Evolutionary conservation across 768 basidiomycete species (phyloP).

Genomic region (Leccinum arenicola): DNA sequence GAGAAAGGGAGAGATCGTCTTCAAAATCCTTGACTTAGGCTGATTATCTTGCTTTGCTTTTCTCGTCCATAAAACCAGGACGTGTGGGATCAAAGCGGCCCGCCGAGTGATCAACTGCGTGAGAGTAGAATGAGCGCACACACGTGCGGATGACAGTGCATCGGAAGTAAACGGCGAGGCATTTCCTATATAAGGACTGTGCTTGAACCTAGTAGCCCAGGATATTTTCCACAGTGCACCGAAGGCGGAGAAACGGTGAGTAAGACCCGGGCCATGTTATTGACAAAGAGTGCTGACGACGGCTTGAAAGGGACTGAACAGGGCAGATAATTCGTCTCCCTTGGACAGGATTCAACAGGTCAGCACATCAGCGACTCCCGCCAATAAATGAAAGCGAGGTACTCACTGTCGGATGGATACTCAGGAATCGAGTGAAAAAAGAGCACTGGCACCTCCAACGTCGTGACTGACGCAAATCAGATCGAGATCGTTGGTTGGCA

Average conservation of each 20-base stretch:
- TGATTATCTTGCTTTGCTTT: not conserved
- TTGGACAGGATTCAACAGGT: not conserved
- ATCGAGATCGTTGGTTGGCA: not conserved
- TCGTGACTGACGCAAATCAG: not conserved
- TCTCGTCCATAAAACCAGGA: not conserved
- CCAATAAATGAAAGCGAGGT: not conserved
- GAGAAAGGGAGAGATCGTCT: no score
- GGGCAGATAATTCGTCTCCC: not conserved
- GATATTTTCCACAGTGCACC: not conserved
- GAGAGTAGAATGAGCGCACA: not conserved
- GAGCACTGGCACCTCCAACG: no score
- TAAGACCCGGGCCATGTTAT: not conserved
- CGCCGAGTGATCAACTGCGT: not conserved
- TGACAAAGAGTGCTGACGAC: not conserved
- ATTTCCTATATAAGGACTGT: not conserved
- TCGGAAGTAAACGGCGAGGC: not conserved
- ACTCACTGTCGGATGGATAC: not conserved
- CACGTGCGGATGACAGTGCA: not conserved
- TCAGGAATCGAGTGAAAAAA: not conserved
- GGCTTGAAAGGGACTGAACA: not conserved
- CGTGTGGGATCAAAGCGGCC: not conserved
- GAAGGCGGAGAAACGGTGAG: not conserved
- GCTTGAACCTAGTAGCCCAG: not conserved
- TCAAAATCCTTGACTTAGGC: not conserved
- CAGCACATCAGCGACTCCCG: not conserved